Conservation (phyloP, 2,329 filamentous ascomycete genomes). For the Colletotrichum orbiculare region DNA sequence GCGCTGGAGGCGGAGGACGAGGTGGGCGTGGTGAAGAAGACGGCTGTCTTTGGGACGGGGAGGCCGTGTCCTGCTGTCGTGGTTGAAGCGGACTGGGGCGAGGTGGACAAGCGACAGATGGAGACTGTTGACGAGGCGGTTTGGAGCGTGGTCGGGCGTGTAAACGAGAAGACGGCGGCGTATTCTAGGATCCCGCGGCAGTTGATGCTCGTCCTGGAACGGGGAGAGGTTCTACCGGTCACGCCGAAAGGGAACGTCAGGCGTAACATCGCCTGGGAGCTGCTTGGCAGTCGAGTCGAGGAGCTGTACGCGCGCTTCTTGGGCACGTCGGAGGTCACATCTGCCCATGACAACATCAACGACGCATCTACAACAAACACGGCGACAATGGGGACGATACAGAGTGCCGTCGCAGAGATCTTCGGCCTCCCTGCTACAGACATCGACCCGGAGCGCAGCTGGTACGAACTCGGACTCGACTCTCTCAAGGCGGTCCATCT, state of each 20-base stretch:
- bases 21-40: no score
- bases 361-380: no score
- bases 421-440: not conserved
- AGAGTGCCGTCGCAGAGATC: not conserved
- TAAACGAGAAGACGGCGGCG: conserved; percentile 2
- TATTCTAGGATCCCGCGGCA: conserved; percentile 24
- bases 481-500: conserved; percentile 16
- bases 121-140: conserved; percentile 1
- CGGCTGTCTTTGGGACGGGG: not conserved
- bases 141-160: conserved; percentile 12
- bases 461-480: conserved; percentile 30
- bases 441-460: not conserved
- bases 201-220: not conserved
- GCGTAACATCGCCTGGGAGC: conserved; percentile 14
- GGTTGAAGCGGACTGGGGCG: conserved; percentile 16
- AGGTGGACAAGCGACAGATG: not conserved
- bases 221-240: conserved; percentile 9
- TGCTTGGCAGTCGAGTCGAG: conserved; percentile 6
- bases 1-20: no score
- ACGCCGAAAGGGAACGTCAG: conserved; percentile 29
- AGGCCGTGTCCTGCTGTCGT: conserved; percentile 21
- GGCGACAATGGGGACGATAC: not conserved
- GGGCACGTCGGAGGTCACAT: not conserved
- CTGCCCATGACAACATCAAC: no score
- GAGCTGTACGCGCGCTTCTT: conserved; percentile 10